These are phyloP conservation scores for Tuber indicum DNA, from an alignment of 495 filamentous ascomycete genomes.

Conservation along the genomic window DNA sequence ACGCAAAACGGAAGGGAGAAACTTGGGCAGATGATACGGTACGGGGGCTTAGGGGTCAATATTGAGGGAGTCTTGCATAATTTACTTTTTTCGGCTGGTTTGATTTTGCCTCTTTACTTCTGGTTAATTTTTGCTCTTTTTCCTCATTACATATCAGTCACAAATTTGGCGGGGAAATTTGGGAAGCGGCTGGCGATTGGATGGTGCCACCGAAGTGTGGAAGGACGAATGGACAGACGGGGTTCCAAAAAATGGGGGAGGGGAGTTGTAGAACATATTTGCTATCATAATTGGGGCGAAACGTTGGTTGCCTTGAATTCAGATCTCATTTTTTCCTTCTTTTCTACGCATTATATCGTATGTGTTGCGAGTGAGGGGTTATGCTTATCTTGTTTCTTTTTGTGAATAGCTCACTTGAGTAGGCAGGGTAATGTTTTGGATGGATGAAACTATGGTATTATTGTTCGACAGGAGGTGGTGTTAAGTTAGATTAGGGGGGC, in stretches of 20 bases:
- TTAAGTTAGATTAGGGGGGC: not conserved
- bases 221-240: not conserved
- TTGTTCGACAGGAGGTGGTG: not conserved
- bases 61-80: slow-evolving; percentile 2
- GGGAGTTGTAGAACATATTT: not conserved
- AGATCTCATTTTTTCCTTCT: not conserved
- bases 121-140: not conserved
- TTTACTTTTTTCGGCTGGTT: not conserved
- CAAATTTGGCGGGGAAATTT: not conserved
- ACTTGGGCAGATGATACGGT: not conserved
- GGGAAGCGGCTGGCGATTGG: not conserved
- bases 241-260: not conserved
- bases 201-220: too few species aligned
- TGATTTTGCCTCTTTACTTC: not conserved
- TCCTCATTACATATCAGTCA: not conserved
- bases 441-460: not conserved
- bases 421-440: too few species aligned
- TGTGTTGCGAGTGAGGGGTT: not conserved
- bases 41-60: not conserved
- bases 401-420: too few species aligned
- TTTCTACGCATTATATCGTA: not conserved
- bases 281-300: not conserved
- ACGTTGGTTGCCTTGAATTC: not conserved
- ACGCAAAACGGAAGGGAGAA: not conserved
- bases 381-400: not conserved